Conservation (phyloP, 1,284 basidiomycete genomes). For the Agaricales sp. region DNA sequence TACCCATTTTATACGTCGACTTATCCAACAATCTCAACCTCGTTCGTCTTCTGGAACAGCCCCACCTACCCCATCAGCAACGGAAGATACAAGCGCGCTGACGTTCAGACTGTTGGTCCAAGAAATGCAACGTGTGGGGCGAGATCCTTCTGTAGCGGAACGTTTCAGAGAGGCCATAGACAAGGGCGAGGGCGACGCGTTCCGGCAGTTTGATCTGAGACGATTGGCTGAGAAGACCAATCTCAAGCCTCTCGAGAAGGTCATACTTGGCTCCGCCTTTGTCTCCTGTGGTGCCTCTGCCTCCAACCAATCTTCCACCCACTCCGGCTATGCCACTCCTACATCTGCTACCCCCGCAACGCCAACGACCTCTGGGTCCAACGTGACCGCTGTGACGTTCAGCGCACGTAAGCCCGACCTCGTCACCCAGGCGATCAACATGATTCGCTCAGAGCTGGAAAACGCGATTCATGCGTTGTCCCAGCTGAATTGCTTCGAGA, state of each 20-base stretch:
- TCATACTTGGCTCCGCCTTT: conserved; percentile 69
- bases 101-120: conserved; percentile 79
- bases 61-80: conserved; percentile 44
- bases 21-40: conserved; percentile 77
- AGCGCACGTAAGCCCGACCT: conserved; percentile 46
- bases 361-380: neutral
- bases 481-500: conserved; percentile 70
- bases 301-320: neutral
- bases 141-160: conserved; percentile 79
- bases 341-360: neutral
- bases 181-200: conserved; percentile 72
- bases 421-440: conserved; percentile 49
- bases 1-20: conserved; percentile 88
- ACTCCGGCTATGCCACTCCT: neutral
- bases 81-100: conserved; percentile 61
- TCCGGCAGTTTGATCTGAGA: conserved; percentile 69
- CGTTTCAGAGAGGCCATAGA: conserved; percentile 80
- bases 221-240: conserved; percentile 72
- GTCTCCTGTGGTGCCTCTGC: conserved; percentile 24
- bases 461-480: conserved; percentile 62
- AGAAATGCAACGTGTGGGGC: conserved; percentile 76
- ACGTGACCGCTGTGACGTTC: neutral
- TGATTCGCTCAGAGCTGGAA: conserved; percentile 69
- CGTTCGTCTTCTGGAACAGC: conserved; percentile 30
- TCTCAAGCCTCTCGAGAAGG: conserved; percentile 67